Base-by-base conservation (phyloP, 352 stramenopile genomes). In the Pythium coloratum region DNA sequence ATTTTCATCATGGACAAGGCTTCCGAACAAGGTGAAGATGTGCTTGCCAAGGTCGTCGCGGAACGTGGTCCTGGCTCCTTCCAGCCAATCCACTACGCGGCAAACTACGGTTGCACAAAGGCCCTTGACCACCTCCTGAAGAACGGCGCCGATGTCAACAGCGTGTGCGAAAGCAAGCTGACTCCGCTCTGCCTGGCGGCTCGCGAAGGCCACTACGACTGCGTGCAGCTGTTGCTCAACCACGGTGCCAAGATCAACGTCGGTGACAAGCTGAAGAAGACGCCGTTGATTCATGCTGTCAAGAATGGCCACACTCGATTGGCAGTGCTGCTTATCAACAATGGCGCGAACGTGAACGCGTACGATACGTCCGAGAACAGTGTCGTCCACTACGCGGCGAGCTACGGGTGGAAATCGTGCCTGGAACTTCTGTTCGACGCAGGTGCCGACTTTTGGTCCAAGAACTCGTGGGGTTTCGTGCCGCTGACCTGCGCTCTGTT, bases 331-430 rank as follows among this genome's bases (percentile, higher is more conserved):
- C 75, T 94, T 6, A 80, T 94, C 60, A 94, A 92, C 53, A 59
- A 72, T 18, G 81, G 81, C 1, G 86, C 86, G 1, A 92, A 94
- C 36, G 80, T 90, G 34, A 94, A 94, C 49, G 83, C 82, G 0
- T 91, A 78, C 47, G 86, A 94, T 46, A 81, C 85, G 13, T 92
- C 84, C 0, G 77, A 91, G 20, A 94, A 94, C 55, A 92, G 80
- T 56, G 80, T 81, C 2, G 82, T 78, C 12, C 86, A 94, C 59
- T 94, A 92, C 55, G 84, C 84, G 3, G 86, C 86, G 18, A 89
- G 77, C 51, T 94, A 92, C 50, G 85, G 85, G 3, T 94, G 83
- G 83, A 73, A 75, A 20, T 90, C 85, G 9, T 88, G 85, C 30
- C 47, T 94, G 26, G 68, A 84, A 53, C 56, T 94, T 9, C 67